Evolutionary conservation across 139 green algal species (phyloP), one percentile per base, ranked within the genome.

Genomic region (Chlorella sp.): DNA sequence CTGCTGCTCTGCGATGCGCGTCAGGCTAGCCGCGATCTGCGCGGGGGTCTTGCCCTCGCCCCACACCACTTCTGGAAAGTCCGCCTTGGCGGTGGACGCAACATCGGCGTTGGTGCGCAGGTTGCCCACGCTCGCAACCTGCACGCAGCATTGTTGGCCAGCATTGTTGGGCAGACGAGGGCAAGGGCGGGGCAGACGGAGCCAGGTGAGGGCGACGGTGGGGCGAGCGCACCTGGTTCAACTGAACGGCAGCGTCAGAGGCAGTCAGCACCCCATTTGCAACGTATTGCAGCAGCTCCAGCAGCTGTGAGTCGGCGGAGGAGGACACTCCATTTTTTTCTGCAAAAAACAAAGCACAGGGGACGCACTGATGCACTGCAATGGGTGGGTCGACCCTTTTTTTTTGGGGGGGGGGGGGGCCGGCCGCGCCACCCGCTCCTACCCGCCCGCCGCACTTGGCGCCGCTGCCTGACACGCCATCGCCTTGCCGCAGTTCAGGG

Each of bases 61-160:
- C 81, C 81, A 90, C 38, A 91, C 82, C 25, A 93, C 88, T 48
- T 91, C 87, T 17, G 87, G 87, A 56, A 89, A 90, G 15, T 85
- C 82, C 1, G 87, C 78, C 59, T 71, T 77, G 45, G 43, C 29
- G n/a, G 40, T n/a, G n/a, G n/a, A n/a, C n/a, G n/a, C n/a, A n/a
- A n/a, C n/a, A n/a, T n/a, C n/a, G n/a, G n/a, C n/a, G n/a, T n/a
- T n/a, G n/a, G n/a, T n/a, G n/a, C n/a, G n/a, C n/a, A n/a, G n/a
- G n/a, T n/a, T n/a, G n/a, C n/a, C n/a, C n/a, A n/a, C n/a, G n/a
- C n/a, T n/a, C n/a, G n/a, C n/a, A n/a, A n/a, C n/a, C n/a, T n/a
- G n/a, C n/a, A n/a, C n/a, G n/a, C n/a, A n/a, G n/a, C n/a, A n/a
- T n/a, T n/a, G n/a, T n/a, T n/a, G n/a, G n/a, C n/a, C n/a, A n/a